Percentiles rank a stretch among this genome's conserved stretches.
These are phyloP conservation scores for Phytophthora constricta DNA, from an alignment of 352 stramenopile species.

Conservation along the genomic window DNA sequence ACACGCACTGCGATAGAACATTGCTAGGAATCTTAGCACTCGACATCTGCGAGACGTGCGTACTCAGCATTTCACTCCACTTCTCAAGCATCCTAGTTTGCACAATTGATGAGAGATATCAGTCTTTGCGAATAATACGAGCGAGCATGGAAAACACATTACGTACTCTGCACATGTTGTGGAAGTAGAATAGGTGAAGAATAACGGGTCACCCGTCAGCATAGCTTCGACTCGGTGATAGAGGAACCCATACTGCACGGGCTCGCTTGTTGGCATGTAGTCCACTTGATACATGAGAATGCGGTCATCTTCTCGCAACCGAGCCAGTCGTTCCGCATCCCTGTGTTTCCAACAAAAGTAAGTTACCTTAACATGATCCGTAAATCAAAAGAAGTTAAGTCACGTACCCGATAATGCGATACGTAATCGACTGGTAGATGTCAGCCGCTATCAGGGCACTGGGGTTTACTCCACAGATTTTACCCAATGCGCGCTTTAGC, in stretches of 20 bases:
- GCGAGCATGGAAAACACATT: not conserved
- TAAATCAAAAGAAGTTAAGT: not conserved
- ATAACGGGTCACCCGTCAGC: constrained; percentile 66
- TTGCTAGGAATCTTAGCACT: constrained; percentile 44
- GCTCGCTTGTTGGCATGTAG: constrained; percentile 25
- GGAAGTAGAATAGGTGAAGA: constrained; percentile 69
- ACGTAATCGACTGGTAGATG: constrained; percentile 84
- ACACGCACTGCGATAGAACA: constrained; percentile 58
- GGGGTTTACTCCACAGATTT: constrained; percentile 49
- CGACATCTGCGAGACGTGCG: constrained; percentile 48
- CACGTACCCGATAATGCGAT: constrained; percentile 65
- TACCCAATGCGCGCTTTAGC: constrained; percentile 62
- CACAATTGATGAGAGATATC: not conserved
- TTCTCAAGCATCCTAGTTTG: constrained; percentile 54
- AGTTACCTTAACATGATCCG: not conserved
- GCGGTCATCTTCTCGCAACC: constrained; percentile 74
- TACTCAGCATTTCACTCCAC: constrained; percentile 57
- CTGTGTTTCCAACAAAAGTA: constrained; percentile 21
- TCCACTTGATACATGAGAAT: constrained; percentile 79
- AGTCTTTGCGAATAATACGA: not conserved
- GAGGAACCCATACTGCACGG: constrained; percentile 65
- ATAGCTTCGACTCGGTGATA: constrained; percentile 67
- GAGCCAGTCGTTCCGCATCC: constrained; percentile 63
- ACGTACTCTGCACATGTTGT: constrained; percentile 67
- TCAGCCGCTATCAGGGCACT: constrained; percentile 60